phyloP scores from a whole-genome alignment of 2,329 filamentous ascomycete species.

The Fusarium paranaense region DNA sequence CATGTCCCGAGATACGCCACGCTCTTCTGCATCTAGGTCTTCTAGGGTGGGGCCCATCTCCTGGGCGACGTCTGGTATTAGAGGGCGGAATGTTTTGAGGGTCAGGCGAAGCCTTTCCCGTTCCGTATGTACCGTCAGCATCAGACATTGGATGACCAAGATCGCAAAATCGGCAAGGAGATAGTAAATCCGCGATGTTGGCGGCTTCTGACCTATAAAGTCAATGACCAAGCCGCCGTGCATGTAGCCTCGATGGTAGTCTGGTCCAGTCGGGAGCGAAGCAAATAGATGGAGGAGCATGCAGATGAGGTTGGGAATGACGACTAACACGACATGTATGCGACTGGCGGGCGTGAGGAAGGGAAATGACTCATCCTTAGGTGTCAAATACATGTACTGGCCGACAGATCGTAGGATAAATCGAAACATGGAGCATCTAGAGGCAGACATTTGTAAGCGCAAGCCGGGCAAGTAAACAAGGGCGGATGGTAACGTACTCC shows the following conservation, averaged over 20 bases:
- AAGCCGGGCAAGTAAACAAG: not conserved
- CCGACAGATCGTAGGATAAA: slow-evolving; percentile 68
- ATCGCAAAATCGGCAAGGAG: slow-evolving; percentile 68
- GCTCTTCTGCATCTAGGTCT: slow-evolving; percentile 68
- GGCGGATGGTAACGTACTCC: slow-evolving; percentile 63
- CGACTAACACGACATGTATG: slow-evolving; percentile 68
- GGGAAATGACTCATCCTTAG: slow-evolving; percentile 68
- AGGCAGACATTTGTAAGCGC: slow-evolving; percentile 29
- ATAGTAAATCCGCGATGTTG: slow-evolving; percentile 67
- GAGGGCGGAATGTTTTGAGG: slow-evolving; percentile 54
- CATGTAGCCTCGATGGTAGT: slow-evolving; percentile 72
- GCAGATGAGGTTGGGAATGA: slow-evolving; percentile 70
- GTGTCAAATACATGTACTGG: slow-evolving; percentile 74
- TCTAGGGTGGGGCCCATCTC: slow-evolving; percentile 53
- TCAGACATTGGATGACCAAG: slow-evolving; percentile 69
- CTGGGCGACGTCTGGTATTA: slow-evolving; percentile 46
- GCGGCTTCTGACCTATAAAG: slow-evolving; percentile 74
- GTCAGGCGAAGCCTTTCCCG: slow-evolving; percentile 66
- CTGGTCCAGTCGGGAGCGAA: slow-evolving; percentile 67
- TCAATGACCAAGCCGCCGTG: slow-evolving; percentile 76
- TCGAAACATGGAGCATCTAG: slow-evolving; percentile 73
- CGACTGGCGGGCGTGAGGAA: slow-evolving; percentile 67
- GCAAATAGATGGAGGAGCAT: slow-evolving; percentile 69
- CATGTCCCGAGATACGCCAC: slow-evolving; percentile 59
- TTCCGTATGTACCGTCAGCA: slow-evolving; percentile 73